Evolutionary conservation across 768 basidiomycete species (phyloP), one percentile per base, ranked within the genome.

Genomic region (Kwoniella pini): DNA sequence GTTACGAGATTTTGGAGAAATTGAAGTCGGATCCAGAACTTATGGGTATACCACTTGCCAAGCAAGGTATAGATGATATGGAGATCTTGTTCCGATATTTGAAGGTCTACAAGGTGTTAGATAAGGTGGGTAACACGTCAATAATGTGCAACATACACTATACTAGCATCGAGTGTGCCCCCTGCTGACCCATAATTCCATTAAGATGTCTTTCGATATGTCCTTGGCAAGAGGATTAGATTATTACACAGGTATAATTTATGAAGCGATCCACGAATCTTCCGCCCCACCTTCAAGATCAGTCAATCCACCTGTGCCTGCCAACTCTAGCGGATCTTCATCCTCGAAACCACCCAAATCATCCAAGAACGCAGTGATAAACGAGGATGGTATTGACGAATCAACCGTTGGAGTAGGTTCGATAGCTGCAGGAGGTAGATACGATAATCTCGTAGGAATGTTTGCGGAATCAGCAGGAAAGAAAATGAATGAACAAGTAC

Each of bases 241-340:
- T 78, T 98, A 99, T 80, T 98, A 99, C 80, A 99, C 95, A 1
- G 96, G 96, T 17, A 87, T 99, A 71, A 98, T 98, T 76, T 98
- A 95, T 80, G 95, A 99, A 80, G 96, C 91, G 42, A 85, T 90
- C 63, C 90, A 92, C 39, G 92, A 91, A 72, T 90, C 87, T 1
- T 97, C 94, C 9, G 94, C 94, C 0, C 93, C 95, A 1, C 94
- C 95, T 0, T 87, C 86, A 2, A 86, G 91, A 80, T 83, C 82
- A 60, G 80, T 85, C 50, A 82, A 84, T 65, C 83, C 84, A 1
- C 74, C 82, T 46, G 82, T 84, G 0, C 71, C 83, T 12, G 58
- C 78, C 6, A 30, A 28, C n/a, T 52, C 58, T 33, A 54, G 63
- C 43, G 44, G n/a, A n/a, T n/a, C 60, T 15, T 40, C 65, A 19